A percentile compares a stretch with the other conserved stretches of the same genome.
phyloP scores from a whole-genome alignment of 495 filamentous ascomycete species.

The Parathielavia hyrcaniae region DNA sequence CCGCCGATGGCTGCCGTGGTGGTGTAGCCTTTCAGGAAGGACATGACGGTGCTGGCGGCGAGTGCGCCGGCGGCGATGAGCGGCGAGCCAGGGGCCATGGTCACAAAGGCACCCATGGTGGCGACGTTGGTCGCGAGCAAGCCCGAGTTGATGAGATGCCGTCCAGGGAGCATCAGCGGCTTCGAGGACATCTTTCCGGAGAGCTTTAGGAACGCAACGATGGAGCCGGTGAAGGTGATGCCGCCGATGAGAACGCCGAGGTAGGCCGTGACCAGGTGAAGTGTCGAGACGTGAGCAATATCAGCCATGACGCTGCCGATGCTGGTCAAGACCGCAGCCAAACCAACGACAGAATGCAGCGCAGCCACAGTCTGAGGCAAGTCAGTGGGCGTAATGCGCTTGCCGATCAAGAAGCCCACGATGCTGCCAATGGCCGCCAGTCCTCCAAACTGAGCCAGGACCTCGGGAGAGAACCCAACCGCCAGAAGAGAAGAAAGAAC shows the following conservation, averaged over 20 bases:
- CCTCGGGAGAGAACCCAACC: slow-evolving; percentile 68
- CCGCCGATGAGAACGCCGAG: slow-evolving; percentile 74
- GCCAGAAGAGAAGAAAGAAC: slow-evolving; percentile 70
- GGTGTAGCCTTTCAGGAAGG: slow-evolving; percentile 75
- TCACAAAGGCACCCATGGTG: slow-evolving; percentile 72
- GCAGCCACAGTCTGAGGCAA: slow-evolving; percentile 78
- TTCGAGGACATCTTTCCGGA: slow-evolving; percentile 69
- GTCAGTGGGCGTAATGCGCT: slow-evolving; percentile 72
- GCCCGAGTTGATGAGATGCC: slow-evolving; percentile 63
- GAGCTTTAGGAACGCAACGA: slow-evolving; percentile 76
- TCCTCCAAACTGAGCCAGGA: slow-evolving; percentile 62
- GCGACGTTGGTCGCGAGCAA: slow-evolving; percentile 65
- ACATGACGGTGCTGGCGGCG: slow-evolving; percentile 63
- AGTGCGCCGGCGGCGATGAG: slow-evolving; percentile 67
- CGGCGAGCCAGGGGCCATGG: slow-evolving; percentile 66
- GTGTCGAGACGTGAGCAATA: slow-evolving; percentile 56
- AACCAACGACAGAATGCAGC: slow-evolving; percentile 73
- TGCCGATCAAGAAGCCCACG: slow-evolving; percentile 62
- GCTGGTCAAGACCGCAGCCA: slow-evolving; percentile 75
- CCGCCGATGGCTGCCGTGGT: slow-evolving; percentile 77
- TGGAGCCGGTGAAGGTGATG: slow-evolving; percentile 76
- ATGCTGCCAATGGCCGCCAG: slow-evolving; percentile 64
- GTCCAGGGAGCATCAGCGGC: slow-evolving; percentile 59
- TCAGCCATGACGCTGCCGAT: slow-evolving; percentile 72
- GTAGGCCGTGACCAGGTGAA: slow-evolving; percentile 74